Evolutionary conservation across 148 eudicot species (phyloP).

Genomic region (Agrostemma githago): DNA sequence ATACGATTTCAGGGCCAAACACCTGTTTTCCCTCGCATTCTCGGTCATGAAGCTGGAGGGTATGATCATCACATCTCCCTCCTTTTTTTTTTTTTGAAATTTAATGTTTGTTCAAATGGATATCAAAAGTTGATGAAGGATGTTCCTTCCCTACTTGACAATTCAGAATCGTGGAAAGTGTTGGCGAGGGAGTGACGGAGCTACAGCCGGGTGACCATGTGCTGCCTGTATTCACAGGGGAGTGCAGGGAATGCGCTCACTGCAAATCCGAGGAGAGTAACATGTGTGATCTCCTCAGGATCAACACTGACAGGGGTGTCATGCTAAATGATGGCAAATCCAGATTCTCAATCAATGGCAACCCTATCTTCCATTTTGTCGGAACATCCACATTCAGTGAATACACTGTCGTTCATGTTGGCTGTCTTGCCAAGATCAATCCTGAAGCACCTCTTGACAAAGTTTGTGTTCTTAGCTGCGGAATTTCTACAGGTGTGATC

Average conservation of each 20-base stretch:
- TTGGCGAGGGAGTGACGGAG: constrained; percentile 77
- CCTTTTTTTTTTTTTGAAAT: background rate
- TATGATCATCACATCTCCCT: constrained; percentile 17
- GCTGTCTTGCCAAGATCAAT: constrained; percentile 63
- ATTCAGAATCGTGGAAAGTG: constrained; percentile 64
- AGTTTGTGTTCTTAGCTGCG: constrained; percentile 76
- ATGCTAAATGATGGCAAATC: constrained; percentile 55
- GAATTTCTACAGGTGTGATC: constrained; percentile 63
- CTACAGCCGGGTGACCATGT: constrained; percentile 64
- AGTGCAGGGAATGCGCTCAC: constrained; percentile 61
- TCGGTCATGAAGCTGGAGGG: constrained; percentile 76
- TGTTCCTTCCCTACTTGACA: constrained; percentile 1
- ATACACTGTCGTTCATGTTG: constrained; percentile 58
- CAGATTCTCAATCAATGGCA: constrained; percentile 53
- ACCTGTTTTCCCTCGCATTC: constrained; percentile 54
- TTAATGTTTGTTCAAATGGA: too few relatives aligned
- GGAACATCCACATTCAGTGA: constrained; percentile 75
- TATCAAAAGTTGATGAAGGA: background rate
- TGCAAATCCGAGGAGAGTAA: constrained; percentile 73
- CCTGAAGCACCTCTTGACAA: constrained; percentile 77
- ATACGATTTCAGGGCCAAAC: constrained; percentile 41
- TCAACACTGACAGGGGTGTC: constrained; percentile 65
- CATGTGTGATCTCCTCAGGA: constrained; percentile 67
- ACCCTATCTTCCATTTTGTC: constrained; percentile 57
- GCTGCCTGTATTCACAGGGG: constrained; percentile 67